Evolutionary conservation across 257 asterid species (phyloP).

Genomic region (Thymus mandschuricus): DNA sequence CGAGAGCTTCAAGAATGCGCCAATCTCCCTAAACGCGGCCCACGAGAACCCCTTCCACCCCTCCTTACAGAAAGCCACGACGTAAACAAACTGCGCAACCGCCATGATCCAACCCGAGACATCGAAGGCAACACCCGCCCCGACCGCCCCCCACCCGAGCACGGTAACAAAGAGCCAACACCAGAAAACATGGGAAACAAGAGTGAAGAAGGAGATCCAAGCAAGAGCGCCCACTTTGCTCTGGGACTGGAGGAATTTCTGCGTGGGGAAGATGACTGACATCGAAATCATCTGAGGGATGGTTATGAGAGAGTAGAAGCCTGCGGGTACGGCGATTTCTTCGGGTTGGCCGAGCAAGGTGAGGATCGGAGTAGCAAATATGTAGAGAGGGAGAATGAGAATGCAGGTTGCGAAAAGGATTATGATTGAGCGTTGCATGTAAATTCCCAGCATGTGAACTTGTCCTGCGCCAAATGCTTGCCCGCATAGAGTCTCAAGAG

Average conservation of each 20-base stretch:
- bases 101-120: slow-evolving; percentile 60
- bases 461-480: slow-evolving; percentile 76
- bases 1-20: slow-evolving; percentile 85
- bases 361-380: slow-evolving; percentile 77
- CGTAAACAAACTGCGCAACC: slow-evolving; percentile 61
- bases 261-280: slow-evolving; percentile 62
- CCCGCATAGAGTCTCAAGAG: slow-evolving; percentile 75
- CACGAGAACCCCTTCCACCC: slow-evolving; percentile 86
- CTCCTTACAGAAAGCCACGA: slow-evolving; percentile 85
- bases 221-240: slow-evolving; percentile 74
- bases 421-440: slow-evolving; percentile 67
- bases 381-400: slow-evolving; percentile 61
- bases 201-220: slow-evolving; percentile 50
- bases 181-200: slow-evolving; percentile 42
- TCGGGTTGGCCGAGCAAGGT: slow-evolving; percentile 65
- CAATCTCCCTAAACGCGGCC: slow-evolving; percentile 64
- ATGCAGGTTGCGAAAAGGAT: slow-evolving; percentile 44
- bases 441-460: slow-evolving; percentile 64
- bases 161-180: slow-evolving; percentile 72
- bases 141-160: slow-evolving; percentile 59
- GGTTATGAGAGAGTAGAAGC: slow-evolving; percentile 51
- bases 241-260: slow-evolving; percentile 85
- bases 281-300: slow-evolving; percentile 75
- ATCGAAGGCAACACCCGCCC: slow-evolving; percentile 71
- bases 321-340: slow-evolving; percentile 67